A percentile compares a stretch with the other conserved stretches of the same genome.
phyloP scores from a whole-genome alignment of 2,329 filamentous ascomycete species.

The Pseudogymnoascus sp. region DNA sequence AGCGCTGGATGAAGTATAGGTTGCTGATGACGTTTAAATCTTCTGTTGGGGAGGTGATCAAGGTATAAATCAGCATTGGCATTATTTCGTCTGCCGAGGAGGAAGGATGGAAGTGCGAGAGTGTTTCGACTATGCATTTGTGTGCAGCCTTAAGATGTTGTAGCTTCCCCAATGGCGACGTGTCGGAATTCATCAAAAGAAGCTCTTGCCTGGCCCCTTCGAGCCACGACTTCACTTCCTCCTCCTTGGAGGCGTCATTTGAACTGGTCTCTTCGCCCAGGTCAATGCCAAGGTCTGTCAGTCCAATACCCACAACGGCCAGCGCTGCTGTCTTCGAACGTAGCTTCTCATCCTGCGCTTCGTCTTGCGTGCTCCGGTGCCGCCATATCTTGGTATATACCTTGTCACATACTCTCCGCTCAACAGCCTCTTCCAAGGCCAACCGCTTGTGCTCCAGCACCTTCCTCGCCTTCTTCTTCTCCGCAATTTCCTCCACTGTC shows the following conservation, averaged over 20 bases:
- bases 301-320: conserved; percentile 81
- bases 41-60: conserved; percentile 85
- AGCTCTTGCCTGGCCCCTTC: conserved; percentile 66
- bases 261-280: conserved; percentile 52
- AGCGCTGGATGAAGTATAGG: conserved; percentile 87
- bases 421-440: conserved; percentile 83
- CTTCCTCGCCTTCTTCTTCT: conserved; percentile 71
- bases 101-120: conserved; percentile 61
- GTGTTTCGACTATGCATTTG: conserved; percentile 87
- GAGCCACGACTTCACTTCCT: conserved; percentile 68
- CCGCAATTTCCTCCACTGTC: conserved; percentile 75
- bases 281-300: conserved; percentile 77
- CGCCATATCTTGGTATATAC: conserved; percentile 87
- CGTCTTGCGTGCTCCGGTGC: conserved; percentile 85
- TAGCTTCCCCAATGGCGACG: conserved; percentile 85
- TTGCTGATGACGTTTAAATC: conserved; percentile 88
- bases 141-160: conserved; percentile 83
- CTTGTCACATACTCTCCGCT: conserved; percentile 75
- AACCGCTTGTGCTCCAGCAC: conserved; percentile 70
- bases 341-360: conserved; percentile 89
- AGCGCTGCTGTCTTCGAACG: conserved; percentile 90
- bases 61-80: conserved; percentile 90
- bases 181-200: conserved; percentile 75
- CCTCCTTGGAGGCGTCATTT: conserved; percentile 50
- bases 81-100: conserved; percentile 97